Conservation (phyloP, 768 basidiomycete genomes). For the Boletus sp. region DNA sequence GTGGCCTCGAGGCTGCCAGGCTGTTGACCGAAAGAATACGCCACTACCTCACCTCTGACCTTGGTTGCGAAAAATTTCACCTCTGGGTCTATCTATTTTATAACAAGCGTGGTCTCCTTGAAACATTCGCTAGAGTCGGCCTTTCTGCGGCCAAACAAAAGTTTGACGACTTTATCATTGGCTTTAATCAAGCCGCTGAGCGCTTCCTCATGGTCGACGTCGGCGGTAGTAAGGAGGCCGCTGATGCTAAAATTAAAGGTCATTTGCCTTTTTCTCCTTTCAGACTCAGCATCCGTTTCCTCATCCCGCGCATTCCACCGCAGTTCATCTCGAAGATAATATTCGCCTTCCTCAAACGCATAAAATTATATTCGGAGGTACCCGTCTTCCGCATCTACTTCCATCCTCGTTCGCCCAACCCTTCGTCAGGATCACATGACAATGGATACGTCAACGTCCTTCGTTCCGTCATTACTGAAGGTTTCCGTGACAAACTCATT, state of each 20-base stretch:
- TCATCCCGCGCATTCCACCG: constrained; percentile 1
- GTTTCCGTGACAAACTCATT: constrained; percentile 60
- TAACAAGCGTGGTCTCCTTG: constrained; percentile 57
- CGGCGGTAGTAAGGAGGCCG: constrained; percentile 68
- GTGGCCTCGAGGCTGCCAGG: constrained; percentile 56
- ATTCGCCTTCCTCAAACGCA: constrained; percentile 56
- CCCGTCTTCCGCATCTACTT: constrained; percentile 5
- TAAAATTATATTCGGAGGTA: constrained; percentile 68
- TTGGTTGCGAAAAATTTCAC: constrained; percentile 35
- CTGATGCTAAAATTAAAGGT: constrained; percentile 77
- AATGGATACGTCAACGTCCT: constrained; percentile 66
- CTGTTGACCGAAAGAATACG: constrained; percentile 37
- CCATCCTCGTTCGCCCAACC: not conserved
- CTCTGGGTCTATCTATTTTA: constrained; percentile 62
- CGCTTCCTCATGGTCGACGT: constrained; percentile 70
- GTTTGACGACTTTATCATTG: constrained; percentile 63
- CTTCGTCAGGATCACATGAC: constrained; percentile 60
- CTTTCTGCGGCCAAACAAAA: constrained; percentile 35
- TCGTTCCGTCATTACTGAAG: constrained; percentile 60
- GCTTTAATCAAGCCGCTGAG: constrained; percentile 67
- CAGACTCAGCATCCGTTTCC: not conserved
- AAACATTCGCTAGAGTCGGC: constrained; percentile 41
- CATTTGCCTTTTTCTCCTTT: not conserved
- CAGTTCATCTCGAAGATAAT: constrained; percentile 41
- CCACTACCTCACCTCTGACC: constrained; percentile 18